These are phyloP conservation scores for Vanderwaltozyma yarrowii DNA, from an alignment of 805 yeast species.

Conservation along the genomic window DNA sequence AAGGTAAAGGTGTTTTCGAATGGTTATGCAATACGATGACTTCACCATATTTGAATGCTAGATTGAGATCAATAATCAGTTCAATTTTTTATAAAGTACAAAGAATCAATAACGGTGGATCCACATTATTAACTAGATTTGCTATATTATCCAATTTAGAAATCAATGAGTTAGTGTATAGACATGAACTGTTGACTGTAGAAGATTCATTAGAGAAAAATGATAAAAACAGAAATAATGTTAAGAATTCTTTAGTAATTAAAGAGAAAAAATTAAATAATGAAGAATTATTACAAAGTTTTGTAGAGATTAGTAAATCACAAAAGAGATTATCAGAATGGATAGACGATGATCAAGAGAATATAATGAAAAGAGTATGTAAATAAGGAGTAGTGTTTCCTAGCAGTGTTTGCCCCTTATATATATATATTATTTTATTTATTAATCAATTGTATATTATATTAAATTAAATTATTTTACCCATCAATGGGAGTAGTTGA, in stretches of 20 bases:
- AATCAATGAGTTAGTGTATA: slow-evolving; percentile 4
- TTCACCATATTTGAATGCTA: slow-evolving; percentile 39
- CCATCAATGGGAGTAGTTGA: too few relatives aligned
- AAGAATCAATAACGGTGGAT: slow-evolving; percentile 47
- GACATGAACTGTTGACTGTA: not conserved
- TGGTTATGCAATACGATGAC: slow-evolving; percentile 48
- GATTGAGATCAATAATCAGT: slow-evolving; percentile 33
- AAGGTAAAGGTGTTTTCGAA: slow-evolving; percentile 51
- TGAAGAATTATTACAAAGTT: slow-evolving; percentile 18
- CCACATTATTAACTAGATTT: slow-evolving; percentile 47
- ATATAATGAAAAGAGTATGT: slow-evolving; percentile 36
- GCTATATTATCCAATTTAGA: slow-evolving; percentile 37
- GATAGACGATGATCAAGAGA: slow-evolving; percentile 42
- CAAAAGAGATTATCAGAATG: slow-evolving; percentile 55
- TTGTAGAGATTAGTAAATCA: slow-evolving; percentile 24
- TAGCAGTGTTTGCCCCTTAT: not conserved
- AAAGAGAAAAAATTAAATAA: slow-evolving; percentile 36
- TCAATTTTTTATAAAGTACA: slow-evolving; percentile 39
- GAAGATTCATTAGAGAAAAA: slow-evolving; percentile 5
- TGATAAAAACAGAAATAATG: slow-evolving; percentile 9
- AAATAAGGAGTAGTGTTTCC: slow-evolving; percentile 3
- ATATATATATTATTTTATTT: not conserved
- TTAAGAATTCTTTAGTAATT: slow-evolving; percentile 26
- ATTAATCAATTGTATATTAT: not conserved
- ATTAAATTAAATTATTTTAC: too few relatives aligned